phyloP scores from a whole-genome alignment of 78 protist genomes.

The Dictyostelium brefeldianum region DNA sequence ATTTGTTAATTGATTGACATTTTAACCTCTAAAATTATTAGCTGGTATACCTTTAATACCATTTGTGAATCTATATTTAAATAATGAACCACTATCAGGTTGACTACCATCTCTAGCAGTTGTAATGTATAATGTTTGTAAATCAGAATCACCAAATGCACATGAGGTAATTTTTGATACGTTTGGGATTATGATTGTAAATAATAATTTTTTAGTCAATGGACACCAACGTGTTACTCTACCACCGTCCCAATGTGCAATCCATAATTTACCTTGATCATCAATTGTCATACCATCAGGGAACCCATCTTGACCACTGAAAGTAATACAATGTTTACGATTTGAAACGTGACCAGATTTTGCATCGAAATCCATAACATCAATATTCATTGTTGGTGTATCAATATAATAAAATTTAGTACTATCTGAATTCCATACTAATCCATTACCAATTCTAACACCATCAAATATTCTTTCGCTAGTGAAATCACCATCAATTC shows the following conservation, averaged over 20 bases:
- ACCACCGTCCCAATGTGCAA: slow-evolving; percentile 76
- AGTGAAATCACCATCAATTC: neutral
- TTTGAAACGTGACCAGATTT: neutral
- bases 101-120: slow-evolving; percentile 41
- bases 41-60: slow-evolving; percentile 45
- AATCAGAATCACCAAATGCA: slow-evolving; percentile 75
- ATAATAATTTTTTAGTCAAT: neutral
- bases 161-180: slow-evolving; percentile 41
- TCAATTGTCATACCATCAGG: slow-evolving; percentile 78
- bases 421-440: slow-evolving; percentile 60
- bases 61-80: slow-evolving; percentile 6
- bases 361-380: slow-evolving; percentile 20
- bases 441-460: slow-evolving; percentile 64
- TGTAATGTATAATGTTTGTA: slow-evolving; percentile 50
- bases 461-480: neutral
- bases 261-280: slow-evolving; percentile 71
- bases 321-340: neutral
- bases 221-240: slow-evolving; percentile 79
- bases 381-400: slow-evolving; percentile 49
- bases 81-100: slow-evolving; percentile 27
- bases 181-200: slow-evolving; percentile 32
- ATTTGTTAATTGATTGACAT: neutral
- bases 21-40: slow-evolving; percentile 22
- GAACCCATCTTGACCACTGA: neutral
- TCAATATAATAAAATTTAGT: slow-evolving; percentile 72